phyloP scores from a whole-genome alignment of 164 flowering plant species.

The Nymphaea colorata region DNA sequence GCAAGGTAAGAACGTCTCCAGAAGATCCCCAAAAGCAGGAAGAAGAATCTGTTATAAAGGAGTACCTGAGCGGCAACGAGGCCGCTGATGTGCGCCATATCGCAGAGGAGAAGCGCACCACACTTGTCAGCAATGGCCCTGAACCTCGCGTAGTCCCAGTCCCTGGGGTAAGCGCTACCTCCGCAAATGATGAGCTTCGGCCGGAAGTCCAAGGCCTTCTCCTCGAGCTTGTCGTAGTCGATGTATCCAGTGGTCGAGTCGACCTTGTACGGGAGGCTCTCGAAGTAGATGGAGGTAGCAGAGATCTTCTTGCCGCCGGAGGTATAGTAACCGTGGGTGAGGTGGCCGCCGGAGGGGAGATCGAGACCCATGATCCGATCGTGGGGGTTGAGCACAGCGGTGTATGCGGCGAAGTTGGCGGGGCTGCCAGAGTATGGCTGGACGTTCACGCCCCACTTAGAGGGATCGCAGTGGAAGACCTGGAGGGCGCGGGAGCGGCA shows the following conservation, averaged over 20 bases:
- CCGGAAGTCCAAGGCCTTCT: constrained; percentile 97
- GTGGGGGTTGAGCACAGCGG: constrained; percentile 84
- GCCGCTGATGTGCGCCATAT: constrained; percentile 99
- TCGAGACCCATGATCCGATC: constrained; percentile 97
- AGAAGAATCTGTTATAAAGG: too few species aligned
- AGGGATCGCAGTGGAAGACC: constrained; percentile 55
- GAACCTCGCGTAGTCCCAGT: constrained; percentile 84
- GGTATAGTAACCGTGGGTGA: constrained; percentile 95
- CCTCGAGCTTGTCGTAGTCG: constrained; percentile 90
- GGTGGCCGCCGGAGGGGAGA: constrained; percentile 89
- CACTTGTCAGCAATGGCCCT: constrained; percentile 78
- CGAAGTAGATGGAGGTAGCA: constrained; percentile 94
- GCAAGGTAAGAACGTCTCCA: too few species aligned
- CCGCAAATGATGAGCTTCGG: constrained; percentile 93
- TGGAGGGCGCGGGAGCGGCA: constrained; percentile 74
- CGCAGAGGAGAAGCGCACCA: constrained; percentile 91
- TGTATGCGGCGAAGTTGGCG: constrained; percentile 96
- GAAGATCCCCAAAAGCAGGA: too few species aligned
- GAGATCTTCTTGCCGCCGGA: constrained; percentile 94
- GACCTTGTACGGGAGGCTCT: constrained; percentile 98
- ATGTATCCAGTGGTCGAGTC: constrained; percentile 61
- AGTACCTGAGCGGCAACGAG: constrained; percentile 98
- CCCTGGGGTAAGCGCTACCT: constrained; percentile 98
- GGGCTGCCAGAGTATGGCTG: constrained; percentile 97
- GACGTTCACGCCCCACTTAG: constrained; percentile 92